These are phyloP conservation scores for Amanita fuliginea DNA, from an alignment of 768 basidiomycete species.

Conservation along the genomic window DNA sequence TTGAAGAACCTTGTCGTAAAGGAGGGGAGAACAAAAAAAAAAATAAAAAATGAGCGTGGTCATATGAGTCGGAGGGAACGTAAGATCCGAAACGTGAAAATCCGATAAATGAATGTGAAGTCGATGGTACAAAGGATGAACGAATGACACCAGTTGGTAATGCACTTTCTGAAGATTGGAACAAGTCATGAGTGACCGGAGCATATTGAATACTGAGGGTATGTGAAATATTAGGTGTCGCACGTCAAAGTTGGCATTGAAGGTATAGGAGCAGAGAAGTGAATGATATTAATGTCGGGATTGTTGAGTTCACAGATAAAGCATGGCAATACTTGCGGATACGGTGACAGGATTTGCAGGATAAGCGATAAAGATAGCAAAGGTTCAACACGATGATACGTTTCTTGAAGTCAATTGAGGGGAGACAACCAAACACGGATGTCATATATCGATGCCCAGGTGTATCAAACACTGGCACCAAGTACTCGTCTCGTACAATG, in stretches of 20 bases:
- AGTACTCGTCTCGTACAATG: not conserved
- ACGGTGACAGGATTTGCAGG: slow-evolving; percentile 5
- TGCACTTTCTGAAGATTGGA: not conserved
- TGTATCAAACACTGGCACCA: not conserved
- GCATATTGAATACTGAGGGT: not conserved
- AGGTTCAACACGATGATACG: not conserved
- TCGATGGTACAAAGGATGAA: slow-evolving; percentile 3
- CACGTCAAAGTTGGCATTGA: not conserved
- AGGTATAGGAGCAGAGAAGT: not conserved
- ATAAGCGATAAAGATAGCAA: slow-evolving; percentile 4
- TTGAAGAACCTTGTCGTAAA: not conserved
- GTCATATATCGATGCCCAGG: not conserved
- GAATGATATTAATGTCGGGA: not conserved
- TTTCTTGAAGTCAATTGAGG: not conserved
- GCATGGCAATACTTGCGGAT: not conserved
- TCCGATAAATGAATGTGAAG: slow-evolving; percentile 1
- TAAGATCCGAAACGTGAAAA: not conserved
- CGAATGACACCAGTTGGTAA: not conserved
- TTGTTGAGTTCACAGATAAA: slow-evolving; percentile 4
- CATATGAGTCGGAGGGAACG: not conserved
- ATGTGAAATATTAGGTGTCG: slow-evolving; percentile 5
- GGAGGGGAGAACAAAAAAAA: not conserved
- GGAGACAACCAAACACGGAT: not conserved
- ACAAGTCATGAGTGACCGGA: not conserved
- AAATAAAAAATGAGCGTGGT: not conserved